Conservation (phyloP, 441 rosid species). For the Bocquillonia castaneifolia region DNA sequence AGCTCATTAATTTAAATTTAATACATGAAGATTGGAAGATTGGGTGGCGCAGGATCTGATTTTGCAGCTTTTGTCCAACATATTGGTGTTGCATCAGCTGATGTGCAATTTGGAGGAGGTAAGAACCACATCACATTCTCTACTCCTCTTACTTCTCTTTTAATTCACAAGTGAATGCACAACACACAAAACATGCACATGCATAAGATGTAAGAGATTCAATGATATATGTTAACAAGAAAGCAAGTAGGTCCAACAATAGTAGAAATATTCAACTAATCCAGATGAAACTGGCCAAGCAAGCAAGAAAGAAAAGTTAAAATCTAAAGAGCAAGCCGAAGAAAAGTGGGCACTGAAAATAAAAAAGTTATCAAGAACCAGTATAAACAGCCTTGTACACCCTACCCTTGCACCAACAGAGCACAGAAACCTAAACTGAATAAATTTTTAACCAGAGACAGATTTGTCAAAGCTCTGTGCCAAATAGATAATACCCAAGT, state of each 20-base stretch:
- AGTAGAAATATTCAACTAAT: not conserved
- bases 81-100: slow-evolving; percentile 62
- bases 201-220: not conserved
- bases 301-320: not conserved
- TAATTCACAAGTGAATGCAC: not conserved
- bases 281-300: not conserved
- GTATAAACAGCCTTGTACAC: not conserved
- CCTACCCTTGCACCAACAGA: not conserved
- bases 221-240: not conserved
- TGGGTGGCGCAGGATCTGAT: slow-evolving; percentile 77
- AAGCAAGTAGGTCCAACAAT: not conserved
- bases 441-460: not conserved
- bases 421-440: not conserved
- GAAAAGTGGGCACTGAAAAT: not conserved
- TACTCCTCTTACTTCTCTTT: not conserved
- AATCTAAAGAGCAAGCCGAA: not conserved
- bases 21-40: slow-evolving; percentile 50
- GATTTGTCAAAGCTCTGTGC: not conserved
- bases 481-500: not conserved
- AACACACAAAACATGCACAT: too few species aligned
- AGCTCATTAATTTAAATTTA: slow-evolving; percentile 17
- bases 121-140: slow-evolving; percentile 17
- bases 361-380: not conserved
- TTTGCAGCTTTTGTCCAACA: slow-evolving; percentile 81
- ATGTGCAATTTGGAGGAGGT: slow-evolving; percentile 60